Base-by-base conservation (phyloP, 768 basidiomycete species). In the Postia placenta region DNA sequence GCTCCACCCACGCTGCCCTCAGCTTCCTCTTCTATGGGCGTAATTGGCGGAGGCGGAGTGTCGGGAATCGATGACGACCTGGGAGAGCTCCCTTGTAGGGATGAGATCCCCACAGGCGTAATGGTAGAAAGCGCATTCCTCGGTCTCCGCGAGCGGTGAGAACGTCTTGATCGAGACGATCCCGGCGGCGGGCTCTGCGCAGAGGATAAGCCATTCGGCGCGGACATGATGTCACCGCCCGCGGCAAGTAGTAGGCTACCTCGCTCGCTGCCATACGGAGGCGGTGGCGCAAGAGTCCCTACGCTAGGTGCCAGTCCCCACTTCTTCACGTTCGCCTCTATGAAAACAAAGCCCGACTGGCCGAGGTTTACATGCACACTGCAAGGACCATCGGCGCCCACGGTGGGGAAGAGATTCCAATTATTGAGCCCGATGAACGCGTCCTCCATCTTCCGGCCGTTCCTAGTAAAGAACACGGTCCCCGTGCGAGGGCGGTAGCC, bases 261-360 rank as follows among this genome's bases (percentile, higher is more conserved):
- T 11, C 93, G 79, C 65, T 99, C 96, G 59, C 89, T 92, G 15
- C 96, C 96, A 67, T 98, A 98, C 0, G 96, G 94, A 4, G 96
- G 96, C 24, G 96, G 96, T 14, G 96, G 96, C 1, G 95, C 95
- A 9, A 98, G 76, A 0, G 96, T 98, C 41, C 96, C 96, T 12
- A 94, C 86, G 64, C 93, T 96, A 6, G 96, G 96, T 27, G 96
- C 96, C 26, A 98, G 69, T 15, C 96, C 96, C 96, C 96, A 99
- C 65, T 97, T 98, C 78, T 99, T 99, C 54, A 99, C 96, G 63
- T 99, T 97, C 27, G 96, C 96, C 69, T 99, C 96, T 60, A 99
- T 97, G 59, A 96, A 98, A 33, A 98, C 96, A 64, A 99, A 99
- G 4, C 96, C 96, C 4, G 91, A 86, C 68, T 98, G 96, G 6